Base-by-base conservation (phyloP, 148 eudicot genomes). In the Rhododendron simsii region DNA sequence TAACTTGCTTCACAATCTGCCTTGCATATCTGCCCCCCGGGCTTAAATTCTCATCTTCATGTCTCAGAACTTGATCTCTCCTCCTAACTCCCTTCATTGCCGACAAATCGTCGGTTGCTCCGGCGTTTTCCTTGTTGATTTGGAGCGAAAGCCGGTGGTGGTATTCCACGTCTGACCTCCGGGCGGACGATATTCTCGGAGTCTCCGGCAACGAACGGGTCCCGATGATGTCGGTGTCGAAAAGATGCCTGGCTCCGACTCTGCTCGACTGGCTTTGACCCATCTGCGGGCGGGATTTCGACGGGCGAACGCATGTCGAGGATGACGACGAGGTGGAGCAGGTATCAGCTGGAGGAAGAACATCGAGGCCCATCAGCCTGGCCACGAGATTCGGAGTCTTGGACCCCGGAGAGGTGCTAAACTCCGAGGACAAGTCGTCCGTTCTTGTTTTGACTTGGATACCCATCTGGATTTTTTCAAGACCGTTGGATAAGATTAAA, bases 1-100 rank as follows among this genome's bases (percentile, higher is more conserved):
- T 94, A 1, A 89, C 95, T 75, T 93, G 98, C 89, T 92, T 94
- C 89, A 93, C 90, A 39, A 95, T 91, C 67, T 95, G 94, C 71
- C 88, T 91, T 2, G 95, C 95, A 73, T 91, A 93, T 28, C 90
- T 86, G 33, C 93, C 33, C 28, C 33, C 87, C 2, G 92, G 94
- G 87, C 93, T 93, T 37, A 84, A 90, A 39, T 53, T 88, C 73
- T 91, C 91, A 57, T 90, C 91, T 61, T 85, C 91, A 0, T 76
- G 83, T 23, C 44, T 81, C 78, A 80, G 84, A 1, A 85, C 87
- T 76, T 87, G 83, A 1, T 85, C 88, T 76, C 88, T 86, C 75
- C 87, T 91, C 47, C 87, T 87, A 10, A 86, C 11, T 12, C 3
- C 75, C 30, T 35, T 33, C 5, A 5, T 50, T 26, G 44, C 5